phyloP scores from a whole-genome alignment of 352 stramenopile species.

The Phytophthora brassicae region DNA sequence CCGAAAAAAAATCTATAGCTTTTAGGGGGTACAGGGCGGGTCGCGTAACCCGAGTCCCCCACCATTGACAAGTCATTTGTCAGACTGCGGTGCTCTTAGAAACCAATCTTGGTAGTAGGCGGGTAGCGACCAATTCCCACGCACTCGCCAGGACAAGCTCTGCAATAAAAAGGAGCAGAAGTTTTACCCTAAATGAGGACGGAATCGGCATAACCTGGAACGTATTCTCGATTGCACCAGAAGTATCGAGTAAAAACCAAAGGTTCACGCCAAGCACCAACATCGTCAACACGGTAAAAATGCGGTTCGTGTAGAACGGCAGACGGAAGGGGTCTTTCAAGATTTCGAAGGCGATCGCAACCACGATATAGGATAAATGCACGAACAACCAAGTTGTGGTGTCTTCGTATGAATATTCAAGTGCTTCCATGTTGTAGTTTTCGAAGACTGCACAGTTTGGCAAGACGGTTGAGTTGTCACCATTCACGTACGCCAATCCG shows the following conservation, averaged over 20 bases:
- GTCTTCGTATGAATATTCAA: slow-evolving; percentile 46
- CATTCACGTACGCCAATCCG: slow-evolving; percentile 24
- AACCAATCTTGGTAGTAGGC: slow-evolving; percentile 17
- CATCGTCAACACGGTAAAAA: slow-evolving; percentile 36
- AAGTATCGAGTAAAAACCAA: slow-evolving; percentile 54
- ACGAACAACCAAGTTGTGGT: slow-evolving; percentile 60
- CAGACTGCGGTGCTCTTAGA: not conserved
- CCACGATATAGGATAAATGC: slow-evolving; percentile 52
- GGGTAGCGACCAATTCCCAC: slow-evolving; percentile 36
- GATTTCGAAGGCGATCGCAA: slow-evolving; percentile 59
- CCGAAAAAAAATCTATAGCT: no score
- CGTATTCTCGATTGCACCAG: slow-evolving; percentile 30
- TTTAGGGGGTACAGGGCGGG: no score
- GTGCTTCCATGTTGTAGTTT: slow-evolving; percentile 39
- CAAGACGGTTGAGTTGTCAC: slow-evolving; percentile 17
- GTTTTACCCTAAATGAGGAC: slow-evolving; percentile 36
- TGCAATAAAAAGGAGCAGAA: slow-evolving; percentile 46
- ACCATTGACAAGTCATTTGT: not conserved
- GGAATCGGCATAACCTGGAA: slow-evolving; percentile 57
- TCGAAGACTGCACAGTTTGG: slow-evolving; percentile 43
- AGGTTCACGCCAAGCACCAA: slow-evolving; percentile 40
- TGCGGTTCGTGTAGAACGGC: slow-evolving; percentile 47
- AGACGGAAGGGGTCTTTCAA: slow-evolving; percentile 52
- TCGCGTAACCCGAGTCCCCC: no score
- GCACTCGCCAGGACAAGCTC: slow-evolving; percentile 26